A percentile compares a stretch with the other conserved stretches of the same genome.
These are phyloP conservation scores for Rubroboletus satanas DNA, from an alignment of 768 basidiomycete genomes.

Conservation along the genomic window DNA sequence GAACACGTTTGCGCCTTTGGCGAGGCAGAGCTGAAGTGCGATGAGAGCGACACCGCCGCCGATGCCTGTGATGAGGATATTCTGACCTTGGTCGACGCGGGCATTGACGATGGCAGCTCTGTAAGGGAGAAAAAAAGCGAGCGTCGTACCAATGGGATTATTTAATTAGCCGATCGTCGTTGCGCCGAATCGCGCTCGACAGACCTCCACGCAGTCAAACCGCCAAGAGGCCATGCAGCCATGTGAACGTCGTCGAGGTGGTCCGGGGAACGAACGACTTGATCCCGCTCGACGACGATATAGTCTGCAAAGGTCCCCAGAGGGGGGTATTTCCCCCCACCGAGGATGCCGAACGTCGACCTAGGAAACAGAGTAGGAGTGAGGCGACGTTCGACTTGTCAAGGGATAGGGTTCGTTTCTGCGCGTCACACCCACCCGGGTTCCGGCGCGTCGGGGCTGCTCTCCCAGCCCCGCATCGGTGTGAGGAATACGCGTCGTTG, in stretches of 20 bases:
- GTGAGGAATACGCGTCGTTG: constrained; percentile 68
- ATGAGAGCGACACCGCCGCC: constrained; percentile 82
- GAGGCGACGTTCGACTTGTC: background rate
- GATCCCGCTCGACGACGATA: constrained; percentile 65
- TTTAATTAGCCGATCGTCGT: background rate
- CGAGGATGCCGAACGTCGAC: constrained; percentile 62
- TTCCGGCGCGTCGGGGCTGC: constrained; percentile 62
- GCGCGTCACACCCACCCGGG: constrained; percentile 40
- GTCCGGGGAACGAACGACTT: constrained; percentile 60
- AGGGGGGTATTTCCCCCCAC: constrained; percentile 48
- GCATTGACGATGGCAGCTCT: constrained; percentile 70
- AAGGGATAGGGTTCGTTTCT: background rate
- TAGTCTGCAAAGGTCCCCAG: constrained; percentile 78
- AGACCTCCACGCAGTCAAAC: constrained; percentile 82
- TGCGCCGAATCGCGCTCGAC: constrained; percentile 4
- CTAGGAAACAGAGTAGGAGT: background rate
- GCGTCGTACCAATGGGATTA: background rate
- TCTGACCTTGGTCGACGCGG: constrained; percentile 56
- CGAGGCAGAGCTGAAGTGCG: constrained; percentile 71
- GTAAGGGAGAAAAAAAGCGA: background rate
- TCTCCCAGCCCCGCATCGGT: constrained; percentile 76
- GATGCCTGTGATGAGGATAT: constrained; percentile 76
- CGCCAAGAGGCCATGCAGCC: constrained; percentile 76
- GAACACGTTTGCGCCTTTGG: constrained; percentile 74
- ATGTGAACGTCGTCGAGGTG: constrained; percentile 66